phyloP scores from a whole-genome alignment of 1,284 basidiomycete species.

The Malassezia yamatoensis region DNA sequence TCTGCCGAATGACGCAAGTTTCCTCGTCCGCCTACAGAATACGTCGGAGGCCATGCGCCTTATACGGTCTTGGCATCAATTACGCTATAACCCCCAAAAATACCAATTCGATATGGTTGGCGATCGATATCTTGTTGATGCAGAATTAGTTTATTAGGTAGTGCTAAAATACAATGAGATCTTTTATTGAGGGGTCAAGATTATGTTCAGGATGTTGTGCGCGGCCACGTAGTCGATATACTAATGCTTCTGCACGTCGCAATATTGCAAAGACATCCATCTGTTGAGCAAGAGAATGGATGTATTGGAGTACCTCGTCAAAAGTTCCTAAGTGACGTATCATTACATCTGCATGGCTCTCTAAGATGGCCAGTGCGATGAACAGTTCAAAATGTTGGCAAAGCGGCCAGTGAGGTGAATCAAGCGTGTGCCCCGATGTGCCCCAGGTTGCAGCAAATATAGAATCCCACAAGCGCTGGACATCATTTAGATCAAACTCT shows the following conservation, averaged over 20 bases:
- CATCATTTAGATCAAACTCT: slow-evolving; percentile 81
- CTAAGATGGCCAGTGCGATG: slow-evolving; percentile 80
- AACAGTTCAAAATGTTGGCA: slow-evolving; percentile 55
- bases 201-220: neutral
- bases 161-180: neutral
- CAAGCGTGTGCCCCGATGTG: slow-evolving; percentile 13
- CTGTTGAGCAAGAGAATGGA: slow-evolving; percentile 26
- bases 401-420: slow-evolving; percentile 4
- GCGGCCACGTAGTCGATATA: slow-evolving; percentile 15
- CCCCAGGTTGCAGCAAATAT: slow-evolving; percentile 33
- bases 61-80: slow-evolving; percentile 32
- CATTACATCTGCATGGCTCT: slow-evolving; percentile 85
- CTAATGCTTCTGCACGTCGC: slow-evolving; percentile 24
- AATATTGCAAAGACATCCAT: slow-evolving; percentile 21
- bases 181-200: neutral
- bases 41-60: slow-evolving; percentile 49
- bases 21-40: slow-evolving; percentile 63
- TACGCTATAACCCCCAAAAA: slow-evolving; percentile 25
- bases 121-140: slow-evolving; percentile 27
- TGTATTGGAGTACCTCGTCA: slow-evolving; percentile 47
- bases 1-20: slow-evolving; percentile 41
- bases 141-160: slow-evolving; percentile 25
- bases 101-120: slow-evolving; percentile 30
- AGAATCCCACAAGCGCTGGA: slow-evolving; percentile 77
- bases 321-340: slow-evolving; percentile 79